A percentile compares a stretch with the other conserved stretches of the same genome.
Evolutionary conservation across 2,329 filamentous ascomycete species (phyloP).

Genomic region (Epichloe hybrida): DNA sequence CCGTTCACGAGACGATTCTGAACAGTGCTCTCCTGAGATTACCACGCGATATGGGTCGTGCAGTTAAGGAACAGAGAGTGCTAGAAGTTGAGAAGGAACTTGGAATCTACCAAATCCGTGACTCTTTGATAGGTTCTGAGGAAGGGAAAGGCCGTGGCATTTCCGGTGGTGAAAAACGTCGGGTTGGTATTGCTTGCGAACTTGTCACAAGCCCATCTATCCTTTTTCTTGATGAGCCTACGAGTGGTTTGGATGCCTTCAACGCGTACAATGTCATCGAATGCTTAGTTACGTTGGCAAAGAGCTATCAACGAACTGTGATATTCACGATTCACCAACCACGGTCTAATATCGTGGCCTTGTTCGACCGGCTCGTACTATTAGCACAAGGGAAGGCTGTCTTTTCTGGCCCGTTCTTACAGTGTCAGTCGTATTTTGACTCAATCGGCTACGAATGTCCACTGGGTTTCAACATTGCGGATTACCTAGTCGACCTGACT

Average conservation of each 20-base stretch:
- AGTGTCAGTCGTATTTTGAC: conserved; percentile 88
- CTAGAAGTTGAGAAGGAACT: conserved; percentile 91
- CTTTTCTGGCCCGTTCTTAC: conserved; percentile 80
- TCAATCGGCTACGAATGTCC: conserved; percentile 84
- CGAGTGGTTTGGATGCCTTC: conserved; percentile 87
- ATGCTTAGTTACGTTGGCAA: conserved; percentile 85
- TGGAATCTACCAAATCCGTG: conserved; percentile 84
- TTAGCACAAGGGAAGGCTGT: conserved; percentile 81
- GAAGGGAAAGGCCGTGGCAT: conserved; percentile 90
- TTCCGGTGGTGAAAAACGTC: conserved; percentile 89
- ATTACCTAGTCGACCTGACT: conserved; percentile 92
- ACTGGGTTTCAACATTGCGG: conserved; percentile 95
- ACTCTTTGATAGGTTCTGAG: conserved; percentile 91
- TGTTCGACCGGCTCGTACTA: conserved; percentile 89
- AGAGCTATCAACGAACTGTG: conserved; percentile 92
- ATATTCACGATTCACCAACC: conserved; percentile 98
- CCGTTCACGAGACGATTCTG: conserved; percentile 93
- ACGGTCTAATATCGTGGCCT: conserved; percentile 91
- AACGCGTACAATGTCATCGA: conserved; percentile 98
- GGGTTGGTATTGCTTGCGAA: conserved; percentile 94
- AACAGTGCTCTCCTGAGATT: conserved; percentile 85
- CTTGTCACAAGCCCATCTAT: conserved; percentile 95
- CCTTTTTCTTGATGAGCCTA: conserved; percentile 92
- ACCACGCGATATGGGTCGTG: conserved; percentile 78
- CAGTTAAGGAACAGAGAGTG: conserved; percentile 82